These are phyloP conservation scores for Sporothrix variecibatus DNA, from an alignment of 2,329 filamentous ascomycete genomes.

Conservation along the genomic window DNA sequence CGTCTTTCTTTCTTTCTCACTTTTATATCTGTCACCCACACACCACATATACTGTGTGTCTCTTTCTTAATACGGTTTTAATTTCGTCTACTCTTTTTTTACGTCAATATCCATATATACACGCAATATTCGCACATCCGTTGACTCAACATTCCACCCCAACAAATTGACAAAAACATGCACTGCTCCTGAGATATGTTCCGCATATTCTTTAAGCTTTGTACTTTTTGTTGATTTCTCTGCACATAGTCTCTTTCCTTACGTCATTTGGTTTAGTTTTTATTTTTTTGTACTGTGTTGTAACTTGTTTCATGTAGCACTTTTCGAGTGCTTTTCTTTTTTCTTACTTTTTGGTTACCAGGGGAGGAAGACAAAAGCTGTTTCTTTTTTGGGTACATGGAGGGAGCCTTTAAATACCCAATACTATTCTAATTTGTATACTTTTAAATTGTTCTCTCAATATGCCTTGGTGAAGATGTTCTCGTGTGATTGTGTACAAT, in stretches of 20 bases:
- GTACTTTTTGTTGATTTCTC: background rate
- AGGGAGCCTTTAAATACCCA: background rate
- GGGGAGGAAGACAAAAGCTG: slow-evolving; percentile 6
- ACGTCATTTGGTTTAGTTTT: background rate
- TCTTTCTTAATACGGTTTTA: background rate
- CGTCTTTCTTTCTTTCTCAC: background rate
- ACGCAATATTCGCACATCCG: background rate
- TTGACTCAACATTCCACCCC: background rate
- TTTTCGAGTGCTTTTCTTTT: background rate
- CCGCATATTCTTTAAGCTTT: background rate
- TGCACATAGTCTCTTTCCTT: slow-evolving; percentile 7
- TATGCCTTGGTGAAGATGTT: background rate
- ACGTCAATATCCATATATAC: slow-evolving; percentile 1
- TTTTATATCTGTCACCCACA: background rate
- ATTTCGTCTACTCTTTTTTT: background rate
- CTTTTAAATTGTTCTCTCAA: background rate
- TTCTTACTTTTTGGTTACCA: background rate
- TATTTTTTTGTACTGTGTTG: background rate
- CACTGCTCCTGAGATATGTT: background rate
- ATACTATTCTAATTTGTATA: background rate
- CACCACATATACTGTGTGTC: background rate
- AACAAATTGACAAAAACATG: background rate
- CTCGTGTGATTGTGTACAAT: background rate
- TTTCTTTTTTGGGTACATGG: slow-evolving; percentile 5
- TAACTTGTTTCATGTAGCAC: background rate